Percentiles rank a stretch among this genome's conserved stretches.
Evolutionary conservation across 805 yeast genomes (phyloP).

Genomic region (Wickerhamiella brachini): DNA sequence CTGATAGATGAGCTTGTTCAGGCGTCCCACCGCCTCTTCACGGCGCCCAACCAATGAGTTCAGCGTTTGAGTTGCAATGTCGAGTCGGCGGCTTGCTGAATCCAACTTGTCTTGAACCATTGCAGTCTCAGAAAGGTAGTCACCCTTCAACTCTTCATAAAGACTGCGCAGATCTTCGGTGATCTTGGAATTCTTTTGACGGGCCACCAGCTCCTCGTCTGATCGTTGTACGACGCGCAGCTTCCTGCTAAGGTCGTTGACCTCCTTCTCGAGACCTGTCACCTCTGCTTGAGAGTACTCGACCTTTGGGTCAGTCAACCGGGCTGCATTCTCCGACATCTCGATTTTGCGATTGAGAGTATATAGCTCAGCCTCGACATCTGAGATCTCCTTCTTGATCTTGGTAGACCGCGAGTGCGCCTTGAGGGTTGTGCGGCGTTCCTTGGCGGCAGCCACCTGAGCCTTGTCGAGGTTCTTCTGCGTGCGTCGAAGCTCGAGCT

Average conservation of each 20-base stretch:
- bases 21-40: conserved; percentile 1
- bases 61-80: conserved; percentile 3
- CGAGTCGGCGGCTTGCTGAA: conserved; percentile 1
- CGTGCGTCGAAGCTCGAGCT: conserved; percentile 3
- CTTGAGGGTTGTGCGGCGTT: conserved; percentile 1
- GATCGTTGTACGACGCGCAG: background rate
- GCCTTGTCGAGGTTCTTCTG: conserved; percentile 2
- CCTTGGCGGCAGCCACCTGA: conserved; percentile 3
- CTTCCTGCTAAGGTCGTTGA: background rate
- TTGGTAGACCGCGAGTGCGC: background rate
- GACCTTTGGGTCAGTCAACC: conserved; percentile 9
- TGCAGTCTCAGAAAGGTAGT: conserved; percentile 6
- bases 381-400: conserved; percentile 1
- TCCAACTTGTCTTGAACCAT: conserved; percentile 12
- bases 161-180: background rate
- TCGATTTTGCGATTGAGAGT: conserved; percentile 8
- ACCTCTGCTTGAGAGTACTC: conserved; percentile 15
- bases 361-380: conserved; percentile 6
- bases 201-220: background rate
- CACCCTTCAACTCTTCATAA: conserved; percentile 5
- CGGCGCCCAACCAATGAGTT: conserved; percentile 1
- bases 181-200: background rate
- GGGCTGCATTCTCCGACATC: conserved; percentile 9
- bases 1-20: background rate
- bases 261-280: conserved; percentile 7